These are phyloP conservation scores for Rhizophagus prolifer DNA, from an alignment of 192 early-diverging fungal genomes.

Conservation along the genomic window DNA sequence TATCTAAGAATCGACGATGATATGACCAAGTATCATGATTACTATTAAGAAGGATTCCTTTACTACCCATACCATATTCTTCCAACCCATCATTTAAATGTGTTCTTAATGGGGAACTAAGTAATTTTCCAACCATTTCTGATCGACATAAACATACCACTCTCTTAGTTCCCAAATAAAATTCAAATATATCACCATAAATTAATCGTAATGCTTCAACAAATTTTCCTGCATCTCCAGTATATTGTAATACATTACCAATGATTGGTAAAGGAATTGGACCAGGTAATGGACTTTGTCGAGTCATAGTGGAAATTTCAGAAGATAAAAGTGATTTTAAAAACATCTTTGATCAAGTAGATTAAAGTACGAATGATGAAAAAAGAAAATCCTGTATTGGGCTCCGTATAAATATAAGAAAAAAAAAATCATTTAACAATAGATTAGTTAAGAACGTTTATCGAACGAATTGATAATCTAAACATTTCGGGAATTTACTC, in stretches of 20 bases:
- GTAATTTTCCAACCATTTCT: not conserved
- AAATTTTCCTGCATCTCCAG: not conserved
- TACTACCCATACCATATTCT: not conserved
- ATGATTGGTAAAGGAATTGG: slow-evolving; percentile 17
- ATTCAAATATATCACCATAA: slow-evolving; percentile 17
- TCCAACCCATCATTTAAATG: not conserved
- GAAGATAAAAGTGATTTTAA: too few relatives aligned
- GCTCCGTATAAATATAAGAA: too few relatives aligned
- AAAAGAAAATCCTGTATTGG: too few relatives aligned
- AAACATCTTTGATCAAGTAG: too few relatives aligned
- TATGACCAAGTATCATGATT: not conserved
- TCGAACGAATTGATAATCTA: too few relatives aligned
- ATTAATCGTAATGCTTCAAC: not conserved
- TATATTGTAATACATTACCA: not conserved
- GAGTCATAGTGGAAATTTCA: not conserved
- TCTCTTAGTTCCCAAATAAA: slow-evolving; percentile 4
- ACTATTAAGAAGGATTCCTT: slow-evolving; percentile 4
- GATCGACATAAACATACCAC: not conserved
- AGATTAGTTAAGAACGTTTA: too few relatives aligned
- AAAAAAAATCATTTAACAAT: too few relatives aligned
- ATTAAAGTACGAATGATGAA: too few relatives aligned
- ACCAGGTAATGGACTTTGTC: not conserved
- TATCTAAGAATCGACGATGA: not conserved
- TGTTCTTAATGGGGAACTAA: not conserved
- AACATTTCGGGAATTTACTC: too few relatives aligned